A percentile compares a stretch with the other conserved stretches of the same genome.
Conservation (phyloP, 306 rosid genomes). For the Quercus ilex region DNA sequence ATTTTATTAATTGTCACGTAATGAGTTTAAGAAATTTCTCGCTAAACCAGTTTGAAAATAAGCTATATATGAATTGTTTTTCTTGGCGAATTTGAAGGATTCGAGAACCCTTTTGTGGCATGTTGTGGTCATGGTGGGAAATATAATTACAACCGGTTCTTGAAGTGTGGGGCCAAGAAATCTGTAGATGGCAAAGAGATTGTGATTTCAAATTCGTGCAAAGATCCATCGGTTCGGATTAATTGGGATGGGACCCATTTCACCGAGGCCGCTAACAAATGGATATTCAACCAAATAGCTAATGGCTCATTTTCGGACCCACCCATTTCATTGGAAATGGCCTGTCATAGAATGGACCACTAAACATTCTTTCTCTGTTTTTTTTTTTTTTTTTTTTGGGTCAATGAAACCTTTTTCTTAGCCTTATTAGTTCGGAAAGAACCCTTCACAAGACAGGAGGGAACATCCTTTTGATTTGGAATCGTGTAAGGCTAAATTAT, state of each 20-base stretch:
- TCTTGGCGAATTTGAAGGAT: constrained; percentile 43
- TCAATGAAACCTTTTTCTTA: neutral
- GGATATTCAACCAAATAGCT: constrained; percentile 55
- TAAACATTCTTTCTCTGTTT: neutral
- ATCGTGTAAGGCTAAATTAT: no score
- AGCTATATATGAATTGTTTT: neutral
- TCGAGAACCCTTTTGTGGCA: constrained; percentile 55
- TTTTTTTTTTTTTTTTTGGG: neutral
- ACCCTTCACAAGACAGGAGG: neutral
- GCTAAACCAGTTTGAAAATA: no score
- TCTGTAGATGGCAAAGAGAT: constrained; percentile 46
- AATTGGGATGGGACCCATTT: constrained; percentile 83
- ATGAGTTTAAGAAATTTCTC: no score
- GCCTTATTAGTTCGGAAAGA: neutral
- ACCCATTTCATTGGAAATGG: constrained; percentile 56
- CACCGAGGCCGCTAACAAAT: constrained; percentile 71
- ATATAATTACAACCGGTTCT: constrained; percentile 49
- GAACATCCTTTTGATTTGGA: neutral
- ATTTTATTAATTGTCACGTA: no score
- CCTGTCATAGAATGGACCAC: constrained; percentile 37
- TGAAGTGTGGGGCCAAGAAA: constrained; percentile 61
- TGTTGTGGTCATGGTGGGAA: constrained; percentile 92
- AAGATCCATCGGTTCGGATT: constrained; percentile 51
- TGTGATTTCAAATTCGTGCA: constrained; percentile 53
- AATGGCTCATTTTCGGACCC: constrained; percentile 75